phyloP scores from a whole-genome alignment of 306 rosid species.

The Sphenostylis stenocarpa region DNA sequence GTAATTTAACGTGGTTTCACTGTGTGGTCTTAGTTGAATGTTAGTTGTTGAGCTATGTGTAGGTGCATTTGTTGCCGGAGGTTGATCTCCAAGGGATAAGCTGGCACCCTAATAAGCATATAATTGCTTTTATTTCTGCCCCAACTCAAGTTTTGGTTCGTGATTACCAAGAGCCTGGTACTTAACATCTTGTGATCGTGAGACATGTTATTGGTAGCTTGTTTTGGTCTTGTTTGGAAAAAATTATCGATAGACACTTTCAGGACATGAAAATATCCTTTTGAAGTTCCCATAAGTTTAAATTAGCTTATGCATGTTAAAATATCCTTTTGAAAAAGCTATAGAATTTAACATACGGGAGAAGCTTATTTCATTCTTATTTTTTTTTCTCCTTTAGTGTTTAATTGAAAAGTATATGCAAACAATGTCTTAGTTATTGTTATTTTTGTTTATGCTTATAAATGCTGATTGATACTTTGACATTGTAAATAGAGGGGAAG shows the following conservation, averaged over 20 bases:
- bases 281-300: not conserved
- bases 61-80: conserved; percentile 84
- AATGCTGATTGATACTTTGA: conserved; percentile 10
- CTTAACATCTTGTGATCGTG: not conserved
- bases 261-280: not conserved
- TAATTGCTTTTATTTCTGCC: conserved; percentile 73
- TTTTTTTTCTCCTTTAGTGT: not conserved
- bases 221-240: not conserved
- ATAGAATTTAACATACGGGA: not conserved
- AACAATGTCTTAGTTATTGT: not conserved
- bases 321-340: not conserved
- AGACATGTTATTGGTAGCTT: not conserved
- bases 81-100: conserved; percentile 82
- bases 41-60: conserved; percentile 7
- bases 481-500: conserved; percentile 69
- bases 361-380: not conserved
- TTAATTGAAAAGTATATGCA: not conserved
- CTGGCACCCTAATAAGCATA: conserved; percentile 94
- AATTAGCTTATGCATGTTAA: not conserved
- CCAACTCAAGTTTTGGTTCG: conserved; percentile 64
- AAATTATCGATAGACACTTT: not conserved
- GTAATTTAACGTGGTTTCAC: not conserved
- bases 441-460: conserved; percentile 1
- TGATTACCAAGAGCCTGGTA: conserved; percentile 84
- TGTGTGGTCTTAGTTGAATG: not conserved